Base-by-base conservation (phyloP, 2,329 filamentous ascomycete genomes). In the Aspergillus fumigatiaffinis region DNA sequence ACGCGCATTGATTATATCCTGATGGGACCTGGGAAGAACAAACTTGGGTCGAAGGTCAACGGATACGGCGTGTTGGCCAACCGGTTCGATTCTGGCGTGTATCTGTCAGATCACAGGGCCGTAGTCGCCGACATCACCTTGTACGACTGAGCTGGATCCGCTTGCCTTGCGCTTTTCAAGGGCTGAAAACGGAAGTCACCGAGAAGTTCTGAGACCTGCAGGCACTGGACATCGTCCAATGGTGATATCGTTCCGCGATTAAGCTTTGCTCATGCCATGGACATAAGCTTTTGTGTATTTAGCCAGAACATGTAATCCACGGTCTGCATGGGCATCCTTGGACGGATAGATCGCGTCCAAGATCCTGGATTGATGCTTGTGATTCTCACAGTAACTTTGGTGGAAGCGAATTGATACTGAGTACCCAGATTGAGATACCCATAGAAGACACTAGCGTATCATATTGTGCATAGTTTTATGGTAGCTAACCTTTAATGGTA, bases 81-180 rank as follows among this genome's bases (percentile, higher is more conserved):
- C 61, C 67, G 69, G 49, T 85, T 84, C 62, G 83, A 86, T 48
- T 80, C 84, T 62, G 78, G 77, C 1, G 71, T 85, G 2, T 82
- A 76, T 62, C 76, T 72, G 55, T 84, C 81, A 57, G 84, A 86
- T 65, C 84, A 86, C 67, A 74, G 81, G 49, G 80, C 79, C 49
- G 83, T 86, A 4, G 77, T 85, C 49, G 80, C 78, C 2, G 83
- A 85, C 73, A 69, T 73, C 25, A 60, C 63, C 4, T 60, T 76
- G 51, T 49, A 49, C 52, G 44, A 50, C 28, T 57, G 48, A 38
- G 38, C 25, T 25, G 29, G 17, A 51, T 23, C 14, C 6, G 20
- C 23, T 47, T 47, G 20, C 12, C 23, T 17, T 47, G 21, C 20
- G 3, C 8, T 12, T 14, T 38, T 38, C 32, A 38, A 38, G 14